These are phyloP conservation scores for Phytophthora pini DNA, from an alignment of 352 stramenopile species.

Conservation along the genomic window DNA sequence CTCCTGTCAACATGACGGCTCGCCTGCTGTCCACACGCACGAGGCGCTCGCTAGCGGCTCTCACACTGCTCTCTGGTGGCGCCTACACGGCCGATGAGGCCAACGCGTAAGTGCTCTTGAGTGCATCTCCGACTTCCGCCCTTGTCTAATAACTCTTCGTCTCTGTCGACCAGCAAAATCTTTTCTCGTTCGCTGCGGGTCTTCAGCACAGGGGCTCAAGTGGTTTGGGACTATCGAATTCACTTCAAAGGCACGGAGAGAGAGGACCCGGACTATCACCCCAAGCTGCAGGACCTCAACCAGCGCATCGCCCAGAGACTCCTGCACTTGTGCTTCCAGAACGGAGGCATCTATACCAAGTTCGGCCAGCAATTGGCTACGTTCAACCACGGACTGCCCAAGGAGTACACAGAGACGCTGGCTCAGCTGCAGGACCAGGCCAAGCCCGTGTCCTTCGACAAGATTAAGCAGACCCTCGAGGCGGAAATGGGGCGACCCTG, in stretches of 20 bases:
- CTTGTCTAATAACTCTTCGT: neutral
- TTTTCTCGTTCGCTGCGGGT: slow-evolving; percentile 72
- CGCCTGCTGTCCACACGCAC: slow-evolving; percentile 22
- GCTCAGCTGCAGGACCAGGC: slow-evolving; percentile 93
- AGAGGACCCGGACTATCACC: slow-evolving; percentile 63
- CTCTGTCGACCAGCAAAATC: slow-evolving; percentile 46
- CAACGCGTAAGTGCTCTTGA: slow-evolving; percentile 49
- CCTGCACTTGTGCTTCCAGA: slow-evolving; percentile 91
- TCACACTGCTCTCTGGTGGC: slow-evolving; percentile 34
- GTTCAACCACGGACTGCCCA: slow-evolving; percentile 95
- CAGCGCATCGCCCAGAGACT: slow-evolving; percentile 88
- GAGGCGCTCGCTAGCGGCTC: slow-evolving; percentile 27
- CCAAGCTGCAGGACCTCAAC: slow-evolving; percentile 69
- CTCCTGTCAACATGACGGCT: slow-evolving; percentile 10
- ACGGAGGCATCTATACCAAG: slow-evolving; percentile 98
- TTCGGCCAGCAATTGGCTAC: slow-evolving; percentile 97
- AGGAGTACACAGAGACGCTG: slow-evolving; percentile 94
- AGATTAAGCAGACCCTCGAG: slow-evolving; percentile 59
- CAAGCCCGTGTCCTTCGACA: slow-evolving; percentile 69
- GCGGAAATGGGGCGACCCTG: slow-evolving; percentile 67
- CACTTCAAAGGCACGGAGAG: slow-evolving; percentile 56
- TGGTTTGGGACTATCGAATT: slow-evolving; percentile 60
- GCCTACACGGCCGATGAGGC: slow-evolving; percentile 50
- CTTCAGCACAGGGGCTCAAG: slow-evolving; percentile 46
- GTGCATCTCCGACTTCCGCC: neutral